phyloP scores from a whole-genome alignment of 169 alveolate species.

The Theileria orientalis region DNA sequence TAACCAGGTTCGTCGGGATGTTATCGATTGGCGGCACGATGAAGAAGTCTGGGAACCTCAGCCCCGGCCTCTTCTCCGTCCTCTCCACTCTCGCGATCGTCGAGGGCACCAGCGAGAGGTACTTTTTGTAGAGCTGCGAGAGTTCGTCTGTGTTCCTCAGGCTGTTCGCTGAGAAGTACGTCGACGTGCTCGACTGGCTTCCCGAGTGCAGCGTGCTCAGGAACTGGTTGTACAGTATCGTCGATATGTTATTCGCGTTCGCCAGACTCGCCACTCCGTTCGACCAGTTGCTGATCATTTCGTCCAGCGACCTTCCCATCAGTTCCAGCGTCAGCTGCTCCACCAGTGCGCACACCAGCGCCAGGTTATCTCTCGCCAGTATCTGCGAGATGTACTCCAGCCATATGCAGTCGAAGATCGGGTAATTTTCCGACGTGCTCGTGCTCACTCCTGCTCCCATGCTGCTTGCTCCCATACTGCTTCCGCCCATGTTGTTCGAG shows the following conservation, averaged over 20 bases:
- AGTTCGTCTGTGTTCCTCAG: background rate
- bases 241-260: constrained; percentile 18
- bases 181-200: background rate
- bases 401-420: constrained; percentile 24
- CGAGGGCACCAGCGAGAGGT: constrained; percentile 47
- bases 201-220: constrained; percentile 2
- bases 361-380: constrained; percentile 72
- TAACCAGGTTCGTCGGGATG: constrained; percentile 55
- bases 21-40: constrained; percentile 61
- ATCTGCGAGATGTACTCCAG: constrained; percentile 60
- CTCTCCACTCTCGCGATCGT: constrained; percentile 46
- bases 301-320: constrained; percentile 68
- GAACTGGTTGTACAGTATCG: constrained; percentile 1
- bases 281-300: constrained; percentile 63
- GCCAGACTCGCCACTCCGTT: background rate
- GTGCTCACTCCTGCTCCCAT: background rate
- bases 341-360: constrained; percentile 71
- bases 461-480: background rate
- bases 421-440: background rate
- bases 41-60: constrained; percentile 50
- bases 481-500: background rate
- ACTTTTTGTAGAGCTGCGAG: constrained; percentile 33
- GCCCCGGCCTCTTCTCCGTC: constrained; percentile 32
- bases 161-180: background rate
- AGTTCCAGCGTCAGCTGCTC: constrained; percentile 76